Percentiles rank a stretch among this genome's conserved stretches.
These are phyloP conservation scores for Tylopilus subfusipes DNA, from an alignment of 768 basidiomycete species.

Conservation along the genomic window DNA sequence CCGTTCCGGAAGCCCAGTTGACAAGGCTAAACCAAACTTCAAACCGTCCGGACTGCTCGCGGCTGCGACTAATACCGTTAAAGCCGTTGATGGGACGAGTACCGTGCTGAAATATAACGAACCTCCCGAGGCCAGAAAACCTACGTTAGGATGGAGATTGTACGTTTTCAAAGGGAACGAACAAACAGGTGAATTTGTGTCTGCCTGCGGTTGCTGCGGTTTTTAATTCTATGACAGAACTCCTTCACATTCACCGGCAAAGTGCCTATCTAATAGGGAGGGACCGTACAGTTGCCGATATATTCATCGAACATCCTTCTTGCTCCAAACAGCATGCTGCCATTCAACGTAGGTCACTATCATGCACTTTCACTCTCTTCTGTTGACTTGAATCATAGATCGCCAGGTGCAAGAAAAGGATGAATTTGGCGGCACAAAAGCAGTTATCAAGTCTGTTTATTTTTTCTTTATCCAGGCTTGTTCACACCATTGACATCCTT, in stretches of 20 bases:
- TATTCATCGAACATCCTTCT: constrained; percentile 92
- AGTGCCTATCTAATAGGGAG: constrained; percentile 93
- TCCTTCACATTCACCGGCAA: constrained; percentile 90
- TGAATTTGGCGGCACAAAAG: constrained; percentile 77
- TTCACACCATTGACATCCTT: constrained; percentile 6
- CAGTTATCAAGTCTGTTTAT: constrained; percentile 84
- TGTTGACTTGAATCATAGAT: constrained; percentile 40
- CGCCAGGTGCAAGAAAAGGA: constrained; percentile 84
- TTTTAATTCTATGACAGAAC: constrained; percentile 45
- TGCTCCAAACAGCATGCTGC: constrained; percentile 98
- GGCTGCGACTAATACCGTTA: constrained; percentile 92
- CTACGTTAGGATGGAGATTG: constrained; percentile 83
- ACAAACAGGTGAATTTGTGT: constrained; percentile 71
- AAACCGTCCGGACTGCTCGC: constrained; percentile 85
- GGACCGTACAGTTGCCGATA: constrained; percentile 81
- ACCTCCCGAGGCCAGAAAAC: constrained; percentile 96
- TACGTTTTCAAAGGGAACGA: constrained; percentile 97
- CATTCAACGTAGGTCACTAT: constrained; percentile 69
- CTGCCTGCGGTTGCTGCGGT: not conserved
- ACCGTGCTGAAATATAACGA: constrained; percentile 96
- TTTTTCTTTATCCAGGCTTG: not conserved
- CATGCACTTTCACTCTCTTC: not conserved
- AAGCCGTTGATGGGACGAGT: constrained; percentile 66
- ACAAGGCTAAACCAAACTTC: constrained; percentile 88
- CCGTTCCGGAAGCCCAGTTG: constrained; percentile 42